Base-by-base conservation (phyloP, 2,329 filamentous ascomycete species). In the Raffaelea arxii region DNA sequence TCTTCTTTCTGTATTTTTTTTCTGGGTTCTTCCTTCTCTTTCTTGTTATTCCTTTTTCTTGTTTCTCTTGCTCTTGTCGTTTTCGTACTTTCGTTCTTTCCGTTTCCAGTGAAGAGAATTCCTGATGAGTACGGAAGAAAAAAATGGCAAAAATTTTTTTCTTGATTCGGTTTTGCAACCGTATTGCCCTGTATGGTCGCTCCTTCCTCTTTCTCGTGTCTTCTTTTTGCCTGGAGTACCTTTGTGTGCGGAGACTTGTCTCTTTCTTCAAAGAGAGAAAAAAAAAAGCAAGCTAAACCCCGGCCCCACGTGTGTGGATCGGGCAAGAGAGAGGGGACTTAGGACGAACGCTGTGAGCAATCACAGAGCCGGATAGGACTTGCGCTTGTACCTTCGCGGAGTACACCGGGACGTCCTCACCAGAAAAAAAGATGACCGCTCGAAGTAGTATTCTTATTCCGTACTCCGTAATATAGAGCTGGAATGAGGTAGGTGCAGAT, bases 161-260 rank as follows among this genome's bases (percentile, higher is more conserved):
- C 18, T 11, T 5, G 40, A 41, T 41, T 27, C 14, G 14, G 44
- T 40, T 27, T 48, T n/a, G 32, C 46, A 46, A n/a, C n/a, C n/a
- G n/a, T n/a, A n/a, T n/a, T n/a, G n/a, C n/a, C n/a, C n/a, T n/a
- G n/a, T n/a, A n/a, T n/a, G n/a, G n/a, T n/a, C n/a, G n/a, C n/a
- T n/a, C n/a, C n/a, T n/a, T n/a, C n/a, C n/a, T n/a, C n/a, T n/a
- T n/a, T n/a, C n/a, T n/a, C n/a, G n/a, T 39, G 39, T 36, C 36
- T 32, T 46, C 42, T 35, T 48, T 51, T 45, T 46, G 48, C 37
- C 25, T 16, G 27, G 16, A 30, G 9, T 9, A 9, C 9, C 27
- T 42, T 42, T 44, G 37, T 19, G 43, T 50, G 50, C 50, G 50
- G 48, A 52, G 50, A 46, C 50, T 48, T 48, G 21, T 41, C 48